phyloP scores from a whole-genome alignment of 495 filamentous ascomycete species.

The Pseudomonodictys pantanalensis region DNA sequence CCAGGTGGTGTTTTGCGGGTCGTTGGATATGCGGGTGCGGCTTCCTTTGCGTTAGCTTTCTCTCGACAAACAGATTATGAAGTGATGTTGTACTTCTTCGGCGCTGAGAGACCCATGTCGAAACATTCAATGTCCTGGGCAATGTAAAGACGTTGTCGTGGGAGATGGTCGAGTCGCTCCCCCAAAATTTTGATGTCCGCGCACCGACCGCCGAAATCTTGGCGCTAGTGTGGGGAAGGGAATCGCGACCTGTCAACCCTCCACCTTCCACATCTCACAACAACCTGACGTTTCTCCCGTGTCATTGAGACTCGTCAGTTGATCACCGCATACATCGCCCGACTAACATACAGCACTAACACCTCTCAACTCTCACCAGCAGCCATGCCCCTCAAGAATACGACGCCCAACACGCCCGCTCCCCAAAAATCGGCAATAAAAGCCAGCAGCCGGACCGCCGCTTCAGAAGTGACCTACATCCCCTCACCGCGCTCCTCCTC shows the following conservation, averaged over 20 bases:
- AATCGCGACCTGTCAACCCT: not conserved
- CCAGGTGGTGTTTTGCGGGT: conserved; percentile 95
- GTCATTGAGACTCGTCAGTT: not conserved
- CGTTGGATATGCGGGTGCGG: conserved; percentile 74
- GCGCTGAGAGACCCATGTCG: conserved; percentile 35
- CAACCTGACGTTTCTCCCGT: not conserved
- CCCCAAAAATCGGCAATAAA: no score
- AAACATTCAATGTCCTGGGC: not conserved
- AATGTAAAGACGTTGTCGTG: not conserved
- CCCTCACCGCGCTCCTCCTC: no score
- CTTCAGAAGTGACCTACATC: no score
- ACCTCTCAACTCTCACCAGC: not conserved
- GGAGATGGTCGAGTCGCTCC: not conserved
- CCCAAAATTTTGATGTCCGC: conserved; percentile 4
- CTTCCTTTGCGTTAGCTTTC: conserved; percentile 47
- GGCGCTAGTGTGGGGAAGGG: conserved; percentile 21
- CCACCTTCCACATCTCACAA: not conserved
- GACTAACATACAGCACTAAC: conserved; percentile 22
- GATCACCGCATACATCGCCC: not conserved
- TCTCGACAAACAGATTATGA: not conserved
- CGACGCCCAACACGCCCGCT: not conserved
- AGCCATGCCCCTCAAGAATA: conserved; percentile 15
- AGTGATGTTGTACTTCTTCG: conserved; percentile 25
- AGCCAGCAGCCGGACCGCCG: no score
- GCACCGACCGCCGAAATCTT: conserved; percentile 25